Percentiles rank a stretch among this genome's conserved stretches.
Conservation (phyloP, 805 yeast species). For the Priceomyces melissophilus region DNA sequence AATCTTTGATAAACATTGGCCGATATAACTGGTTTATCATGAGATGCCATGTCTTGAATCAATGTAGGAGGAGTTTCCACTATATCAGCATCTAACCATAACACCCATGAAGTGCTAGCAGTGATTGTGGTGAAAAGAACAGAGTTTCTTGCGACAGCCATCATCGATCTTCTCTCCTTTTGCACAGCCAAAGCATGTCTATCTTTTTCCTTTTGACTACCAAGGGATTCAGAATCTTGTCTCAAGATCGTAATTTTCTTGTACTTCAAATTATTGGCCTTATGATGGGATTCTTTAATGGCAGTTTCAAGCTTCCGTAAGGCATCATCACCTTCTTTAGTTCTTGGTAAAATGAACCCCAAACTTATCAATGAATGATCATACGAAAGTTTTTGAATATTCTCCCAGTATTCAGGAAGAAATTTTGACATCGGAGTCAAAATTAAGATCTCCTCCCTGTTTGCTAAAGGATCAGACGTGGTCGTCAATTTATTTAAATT, state of each 20-base stretch:
- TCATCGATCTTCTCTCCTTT: slow-evolving; percentile 80
- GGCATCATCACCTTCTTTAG: slow-evolving; percentile 76
- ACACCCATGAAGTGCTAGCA: slow-evolving; percentile 89
- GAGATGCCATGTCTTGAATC: slow-evolving; percentile 82
- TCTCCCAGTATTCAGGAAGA: slow-evolving; percentile 84
- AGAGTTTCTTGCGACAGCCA: slow-evolving; percentile 95
- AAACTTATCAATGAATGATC: slow-evolving; percentile 83
- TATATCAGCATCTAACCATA: slow-evolving; percentile 96
- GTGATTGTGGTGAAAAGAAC: slow-evolving; percentile 82
- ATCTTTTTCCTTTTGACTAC: slow-evolving; percentile 76
- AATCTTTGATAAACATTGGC: slow-evolving; percentile 93
- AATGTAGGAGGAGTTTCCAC: slow-evolving; percentile 81
- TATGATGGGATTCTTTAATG: slow-evolving; percentile 66
- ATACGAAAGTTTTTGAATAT: slow-evolving; percentile 67
- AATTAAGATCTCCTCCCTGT: slow-evolving; percentile 79
- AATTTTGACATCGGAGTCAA: slow-evolving; percentile 90
- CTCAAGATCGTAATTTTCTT: slow-evolving; percentile 83
- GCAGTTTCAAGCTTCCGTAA: slow-evolving; percentile 69
- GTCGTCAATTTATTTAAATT: slow-evolving; percentile 78
- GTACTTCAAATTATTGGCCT: slow-evolving; percentile 58
- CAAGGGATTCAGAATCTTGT: slow-evolving; percentile 81
- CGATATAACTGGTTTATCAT: slow-evolving; percentile 81
- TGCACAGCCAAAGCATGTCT: slow-evolving; percentile 87
- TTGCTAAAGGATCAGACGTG: slow-evolving; percentile 65
- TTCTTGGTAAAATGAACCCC: slow-evolving; percentile 89